Conservation (phyloP, 2,329 filamentous ascomycete species). For the Zymoseptoria ardabiliae region DNA sequence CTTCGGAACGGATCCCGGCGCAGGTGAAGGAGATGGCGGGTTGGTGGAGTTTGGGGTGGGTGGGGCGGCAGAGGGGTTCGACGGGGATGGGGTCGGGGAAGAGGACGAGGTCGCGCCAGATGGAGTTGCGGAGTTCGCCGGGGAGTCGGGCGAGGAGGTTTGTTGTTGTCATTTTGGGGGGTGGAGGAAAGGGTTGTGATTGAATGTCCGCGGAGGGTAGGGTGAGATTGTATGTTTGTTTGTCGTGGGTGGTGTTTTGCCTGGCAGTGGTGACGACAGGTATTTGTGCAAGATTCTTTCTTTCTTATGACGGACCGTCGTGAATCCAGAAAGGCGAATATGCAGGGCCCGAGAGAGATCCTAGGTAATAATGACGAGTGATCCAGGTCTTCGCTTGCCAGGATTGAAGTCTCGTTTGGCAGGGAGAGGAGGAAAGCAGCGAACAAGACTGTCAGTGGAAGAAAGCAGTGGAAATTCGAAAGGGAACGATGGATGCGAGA, state of each 20-base stretch:
- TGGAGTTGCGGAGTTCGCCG: slow-evolving; percentile 13
- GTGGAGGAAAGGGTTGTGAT: not conserved
- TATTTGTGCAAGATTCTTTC: not conserved
- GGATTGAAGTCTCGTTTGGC: too few relatives aligned
- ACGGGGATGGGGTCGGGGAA: slow-evolving; percentile 4
- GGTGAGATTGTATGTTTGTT: not conserved
- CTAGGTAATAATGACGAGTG: not conserved
- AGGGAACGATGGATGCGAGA: not conserved
- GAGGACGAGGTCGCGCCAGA: slow-evolving; percentile 11
- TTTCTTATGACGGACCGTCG: not conserved
- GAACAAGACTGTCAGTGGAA: too few relatives aligned
- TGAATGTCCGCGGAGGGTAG: not conserved
- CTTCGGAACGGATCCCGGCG: slow-evolving; percentile 12
- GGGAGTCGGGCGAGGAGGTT: slow-evolving; percentile 4
- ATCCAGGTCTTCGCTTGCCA: not conserved
- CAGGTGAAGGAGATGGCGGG: slow-evolving; percentile 13
- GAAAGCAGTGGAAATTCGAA: not conserved
- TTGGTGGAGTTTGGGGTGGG: slow-evolving; percentile 8
- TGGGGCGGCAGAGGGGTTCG: slow-evolving; percentile 12
- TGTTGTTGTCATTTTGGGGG: not conserved
- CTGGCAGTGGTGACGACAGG: not conserved
- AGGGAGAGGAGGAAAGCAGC: too few relatives aligned
- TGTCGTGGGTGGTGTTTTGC: not conserved
- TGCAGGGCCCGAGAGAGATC: not conserved
- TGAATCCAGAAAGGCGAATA: not conserved